These are phyloP conservation scores for Pythium phragmiticola DNA, from an alignment of 352 stramenopile species.

Conservation along the genomic window DNA sequence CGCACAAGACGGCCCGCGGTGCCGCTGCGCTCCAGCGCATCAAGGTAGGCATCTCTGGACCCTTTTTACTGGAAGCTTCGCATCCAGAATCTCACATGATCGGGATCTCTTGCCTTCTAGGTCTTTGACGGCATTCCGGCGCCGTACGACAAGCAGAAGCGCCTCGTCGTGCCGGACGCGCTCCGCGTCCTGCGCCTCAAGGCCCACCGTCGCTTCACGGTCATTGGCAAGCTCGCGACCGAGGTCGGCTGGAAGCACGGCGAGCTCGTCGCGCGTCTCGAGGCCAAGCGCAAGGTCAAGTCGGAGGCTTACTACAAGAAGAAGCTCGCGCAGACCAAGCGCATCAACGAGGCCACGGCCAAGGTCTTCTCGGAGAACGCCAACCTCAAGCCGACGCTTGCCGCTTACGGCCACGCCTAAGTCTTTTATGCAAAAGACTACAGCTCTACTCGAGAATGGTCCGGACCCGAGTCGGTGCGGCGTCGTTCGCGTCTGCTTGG, in stretches of 20 bases:
- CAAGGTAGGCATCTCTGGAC: conserved; percentile 55
- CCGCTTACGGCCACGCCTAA: conserved; percentile 79
- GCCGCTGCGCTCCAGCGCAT: conserved; percentile 94
- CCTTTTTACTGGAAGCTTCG: background rate
- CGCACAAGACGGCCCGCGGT: conserved; percentile 98
- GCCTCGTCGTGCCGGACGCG: conserved; percentile 97
- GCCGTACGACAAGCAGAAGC: conserved; percentile 99
- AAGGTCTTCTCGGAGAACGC: conserved; percentile 89
- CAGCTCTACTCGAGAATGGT: conserved; percentile 14
- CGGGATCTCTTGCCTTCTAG: conserved; percentile 29
- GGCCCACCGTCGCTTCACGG: conserved; percentile 93
- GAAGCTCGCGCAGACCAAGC: conserved; percentile 94
- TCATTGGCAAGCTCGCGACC: conserved; percentile 93
- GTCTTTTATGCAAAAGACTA: conserved; percentile 12
- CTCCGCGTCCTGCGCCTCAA: conserved; percentile 95
- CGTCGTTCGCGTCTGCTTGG: background rate
- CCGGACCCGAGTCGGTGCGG: background rate
- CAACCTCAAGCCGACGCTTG: conserved; percentile 85
- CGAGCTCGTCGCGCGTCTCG: conserved; percentile 93
- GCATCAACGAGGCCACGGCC: conserved; percentile 75
- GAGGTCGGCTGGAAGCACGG: conserved; percentile 97
- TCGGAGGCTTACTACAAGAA: conserved; percentile 98
- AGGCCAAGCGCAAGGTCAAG: conserved; percentile 93
- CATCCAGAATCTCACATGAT: background rate
- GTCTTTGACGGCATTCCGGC: conserved; percentile 98